Base-by-base conservation (phyloP, 768 basidiomycete genomes). In the Macrolepiota albuminosa region DNA sequence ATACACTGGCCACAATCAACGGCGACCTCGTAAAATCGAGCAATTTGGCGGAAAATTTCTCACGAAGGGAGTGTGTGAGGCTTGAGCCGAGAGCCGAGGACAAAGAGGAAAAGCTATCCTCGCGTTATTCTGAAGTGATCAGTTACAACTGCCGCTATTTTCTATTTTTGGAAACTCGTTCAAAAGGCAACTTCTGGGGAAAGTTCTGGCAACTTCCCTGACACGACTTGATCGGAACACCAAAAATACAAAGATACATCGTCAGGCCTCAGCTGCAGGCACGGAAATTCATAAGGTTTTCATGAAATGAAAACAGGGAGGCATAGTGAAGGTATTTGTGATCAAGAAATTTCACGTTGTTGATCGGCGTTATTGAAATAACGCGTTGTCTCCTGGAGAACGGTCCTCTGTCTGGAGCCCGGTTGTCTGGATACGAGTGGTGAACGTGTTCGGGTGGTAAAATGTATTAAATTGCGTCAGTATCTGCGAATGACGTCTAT, bases 21-120 rank as follows among this genome's bases (percentile, higher is more conserved):
- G 66, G 68, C 62, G 65, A 68, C 52, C 56, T 63, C 48, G 56
- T 26, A 9, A 16, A 65, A 62, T 64, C 29, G 47, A 58, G 53
- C 49, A 49, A 56, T 58, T 61, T 56, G 48, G 51, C 16, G 21
- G 24, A 18, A 49, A 53, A 29, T 39, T 66, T 68, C 67, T 63
- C 68, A 67, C 67, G 63, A 59, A 51, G 54, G 58, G 57, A 37
- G 33, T 54, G 34, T 21, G 33, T 48, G 53, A 14, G 33, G 40
- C 51, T 26, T 13, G 2, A 57, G 57, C 56, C 48, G 56, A 61
- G 2, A 57, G 57, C 56, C 48, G 56, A 61, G 61, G 60, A 51
- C 43, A 63, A 48, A 46, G 24, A 55, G 21, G 26, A 14, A 36
- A 53, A 21, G 24, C 7, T 45, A 45, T 13, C 61, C 57, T 57